Percentiles rank a stretch among this genome's conserved stretches.
These are phyloP conservation scores for Quillaja saponaria DNA, from an alignment of 306 rosid species.

Conservation along the genomic window DNA sequence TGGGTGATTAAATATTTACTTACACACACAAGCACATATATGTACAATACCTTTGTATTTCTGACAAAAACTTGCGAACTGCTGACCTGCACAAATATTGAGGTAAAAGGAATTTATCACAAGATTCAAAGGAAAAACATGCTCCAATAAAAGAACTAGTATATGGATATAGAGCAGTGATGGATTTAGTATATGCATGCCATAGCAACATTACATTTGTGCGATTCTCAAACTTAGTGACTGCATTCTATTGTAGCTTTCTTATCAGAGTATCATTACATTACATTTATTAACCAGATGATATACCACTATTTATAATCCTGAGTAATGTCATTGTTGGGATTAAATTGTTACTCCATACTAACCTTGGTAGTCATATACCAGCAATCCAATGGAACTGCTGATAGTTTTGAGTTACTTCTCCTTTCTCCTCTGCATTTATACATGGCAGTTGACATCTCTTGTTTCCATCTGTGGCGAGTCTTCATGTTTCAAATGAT, in stretches of 20 bases:
- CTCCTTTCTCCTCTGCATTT: neutral
- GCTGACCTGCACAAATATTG: no score
- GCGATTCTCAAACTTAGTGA: slow-evolving; percentile 6
- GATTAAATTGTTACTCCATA: slow-evolving; percentile 1
- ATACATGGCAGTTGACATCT: slow-evolving; percentile 12
- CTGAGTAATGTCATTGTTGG: slow-evolving; percentile 10
- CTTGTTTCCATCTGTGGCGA: neutral
- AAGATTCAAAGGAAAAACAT: no score
- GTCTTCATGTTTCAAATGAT: neutral
- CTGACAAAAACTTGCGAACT: no score
- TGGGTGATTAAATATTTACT: no score
- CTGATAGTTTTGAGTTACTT: neutral
- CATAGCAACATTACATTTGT: neutral
- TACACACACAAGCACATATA: no score
- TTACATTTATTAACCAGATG: neutral
- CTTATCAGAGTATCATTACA: neutral
- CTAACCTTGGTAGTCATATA: neutral
- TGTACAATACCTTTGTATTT: no score
- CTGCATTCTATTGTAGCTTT: neutral
- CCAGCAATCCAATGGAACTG: neutral
- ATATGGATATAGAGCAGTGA: neutral
- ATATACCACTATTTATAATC: neutral
- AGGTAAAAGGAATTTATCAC: no score
- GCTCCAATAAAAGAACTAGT: no score
- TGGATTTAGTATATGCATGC: slow-evolving; percentile 8